A percentile compares a stretch with the other conserved stretches of the same genome.
These are phyloP conservation scores for Pisolithus microcarpus DNA, from an alignment of 768 basidiomycete species.

Conservation along the genomic window DNA sequence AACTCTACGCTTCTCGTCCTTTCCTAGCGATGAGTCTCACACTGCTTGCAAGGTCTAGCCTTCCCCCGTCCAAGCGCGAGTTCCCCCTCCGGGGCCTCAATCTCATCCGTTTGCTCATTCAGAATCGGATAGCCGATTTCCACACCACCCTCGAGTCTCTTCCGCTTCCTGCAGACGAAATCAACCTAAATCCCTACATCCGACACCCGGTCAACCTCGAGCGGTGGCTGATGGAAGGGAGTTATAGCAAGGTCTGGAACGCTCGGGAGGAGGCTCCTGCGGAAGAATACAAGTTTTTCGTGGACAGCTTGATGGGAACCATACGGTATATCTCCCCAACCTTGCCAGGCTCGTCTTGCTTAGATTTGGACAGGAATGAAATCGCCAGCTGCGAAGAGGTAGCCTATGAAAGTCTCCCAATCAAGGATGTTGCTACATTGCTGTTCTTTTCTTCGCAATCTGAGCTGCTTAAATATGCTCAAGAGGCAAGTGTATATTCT, in stretches of 20 bases:
- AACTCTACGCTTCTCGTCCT: not conserved
- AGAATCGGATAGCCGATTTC: slow-evolving; percentile 96
- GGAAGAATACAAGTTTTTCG: slow-evolving; percentile 92
- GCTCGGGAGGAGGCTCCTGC: slow-evolving; percentile 88
- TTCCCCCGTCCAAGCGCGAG: slow-evolving; percentile 82
- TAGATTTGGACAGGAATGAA: slow-evolving; percentile 59
- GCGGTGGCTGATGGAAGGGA: slow-evolving; percentile 97
- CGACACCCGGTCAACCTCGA: slow-evolving; percentile 88
- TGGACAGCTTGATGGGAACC: slow-evolving; percentile 89
- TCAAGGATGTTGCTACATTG: slow-evolving; percentile 84
- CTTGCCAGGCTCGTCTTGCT: not conserved
- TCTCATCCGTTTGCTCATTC: slow-evolving; percentile 89
- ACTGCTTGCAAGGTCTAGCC: slow-evolving; percentile 41
- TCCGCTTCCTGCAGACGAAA: slow-evolving; percentile 58
- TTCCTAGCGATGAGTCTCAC: slow-evolving; percentile 2
- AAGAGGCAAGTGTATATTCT: slow-evolving; percentile 45
- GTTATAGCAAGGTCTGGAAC: slow-evolving; percentile 96
- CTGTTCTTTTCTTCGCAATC: slow-evolving; percentile 83
- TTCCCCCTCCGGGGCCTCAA: slow-evolving; percentile 87
- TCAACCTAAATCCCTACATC: slow-evolving; percentile 64
- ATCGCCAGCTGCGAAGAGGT: slow-evolving; percentile 95
- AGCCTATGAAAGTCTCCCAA: slow-evolving; percentile 85
- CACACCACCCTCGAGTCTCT: slow-evolving; percentile 94
- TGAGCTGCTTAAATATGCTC: slow-evolving; percentile 78
- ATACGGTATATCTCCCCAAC: slow-evolving; percentile 57